A percentile compares a stretch with the other conserved stretches of the same genome.
phyloP scores from a whole-genome alignment of 768 basidiomycete genomes.

The Xerocomellus amylosporus region DNA sequence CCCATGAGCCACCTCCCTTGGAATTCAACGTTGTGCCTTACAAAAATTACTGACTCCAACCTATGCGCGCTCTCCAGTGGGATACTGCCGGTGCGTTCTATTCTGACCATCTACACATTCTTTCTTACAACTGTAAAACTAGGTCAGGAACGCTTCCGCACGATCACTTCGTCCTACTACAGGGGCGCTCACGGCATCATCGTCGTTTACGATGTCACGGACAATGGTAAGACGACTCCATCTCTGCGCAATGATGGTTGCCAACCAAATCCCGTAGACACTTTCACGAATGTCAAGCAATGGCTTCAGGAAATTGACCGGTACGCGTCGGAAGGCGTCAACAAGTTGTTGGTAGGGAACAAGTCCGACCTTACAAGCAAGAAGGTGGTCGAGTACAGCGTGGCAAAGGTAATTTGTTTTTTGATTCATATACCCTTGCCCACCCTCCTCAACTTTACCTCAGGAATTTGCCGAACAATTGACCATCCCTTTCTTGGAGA shows the following conservation, averaged over 20 bases:
- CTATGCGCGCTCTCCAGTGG: slow-evolving; percentile 53
- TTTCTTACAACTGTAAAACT: slow-evolving; percentile 9
- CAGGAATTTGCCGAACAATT: slow-evolving; percentile 96
- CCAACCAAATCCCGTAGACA: slow-evolving; percentile 52
- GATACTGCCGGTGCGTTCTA: slow-evolving; percentile 80
- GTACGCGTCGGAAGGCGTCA: slow-evolving; percentile 97
- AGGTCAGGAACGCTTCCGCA: slow-evolving; percentile 98
- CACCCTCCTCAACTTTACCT: slow-evolving; percentile 3
- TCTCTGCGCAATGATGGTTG: background rate
- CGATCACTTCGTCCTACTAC: slow-evolving; percentile 99
- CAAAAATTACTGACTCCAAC: slow-evolving; percentile 13
- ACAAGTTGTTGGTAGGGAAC: slow-evolving; percentile 98
- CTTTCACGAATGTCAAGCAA: slow-evolving; percentile 93
- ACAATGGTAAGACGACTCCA: slow-evolving; percentile 59
- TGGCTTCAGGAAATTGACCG: slow-evolving; percentile 92
- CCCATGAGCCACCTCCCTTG: background rate
- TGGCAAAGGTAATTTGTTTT: slow-evolving; percentile 66
- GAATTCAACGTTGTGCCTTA: background rate
- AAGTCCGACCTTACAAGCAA: slow-evolving; percentile 98
- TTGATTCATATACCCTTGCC: background rate
- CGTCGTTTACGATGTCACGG: slow-evolving; percentile 97
- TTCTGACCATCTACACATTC: background rate
- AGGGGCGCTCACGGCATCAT: slow-evolving; percentile 98
- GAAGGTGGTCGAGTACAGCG: slow-evolving; percentile 89
- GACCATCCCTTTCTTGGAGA: slow-evolving; percentile 93